These are phyloP conservation scores for Trametes cubensis DNA, from an alignment of 768 basidiomycete species.

Conservation along the genomic window DNA sequence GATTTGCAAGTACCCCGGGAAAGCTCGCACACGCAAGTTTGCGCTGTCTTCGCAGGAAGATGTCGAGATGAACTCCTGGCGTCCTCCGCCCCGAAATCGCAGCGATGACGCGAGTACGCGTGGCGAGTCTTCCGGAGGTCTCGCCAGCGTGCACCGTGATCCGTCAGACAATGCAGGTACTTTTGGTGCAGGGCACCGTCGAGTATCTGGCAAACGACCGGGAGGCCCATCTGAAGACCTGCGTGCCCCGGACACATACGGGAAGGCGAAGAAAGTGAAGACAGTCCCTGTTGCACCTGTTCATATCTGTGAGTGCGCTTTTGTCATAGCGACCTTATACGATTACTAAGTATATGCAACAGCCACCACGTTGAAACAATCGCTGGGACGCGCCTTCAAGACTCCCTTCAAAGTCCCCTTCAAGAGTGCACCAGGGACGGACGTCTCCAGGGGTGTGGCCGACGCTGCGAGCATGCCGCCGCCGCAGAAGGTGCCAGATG, in stretches of 20 bases:
- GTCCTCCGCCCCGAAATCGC: background rate
- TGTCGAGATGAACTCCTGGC: conserved; percentile 30
- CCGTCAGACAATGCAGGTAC: background rate
- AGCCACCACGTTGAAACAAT: conserved; percentile 21
- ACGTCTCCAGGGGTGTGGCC: background rate
- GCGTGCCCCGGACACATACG: background rate
- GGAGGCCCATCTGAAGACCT: conserved; percentile 22
- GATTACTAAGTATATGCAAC: background rate
- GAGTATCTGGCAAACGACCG: conserved; percentile 18
- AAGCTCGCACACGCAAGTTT: conserved; percentile 50
- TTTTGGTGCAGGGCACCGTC: background rate
- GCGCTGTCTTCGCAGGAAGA: conserved; percentile 51
- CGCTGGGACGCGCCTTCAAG: conserved; percentile 29
- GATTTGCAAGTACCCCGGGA: conserved; percentile 82
- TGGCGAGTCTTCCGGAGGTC: background rate
- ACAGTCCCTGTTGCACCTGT: conserved; percentile 6
- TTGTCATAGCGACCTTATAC: background rate
- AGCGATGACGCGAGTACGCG: background rate
- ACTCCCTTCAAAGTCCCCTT: conserved; percentile 38
- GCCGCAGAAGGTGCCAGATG: background rate
- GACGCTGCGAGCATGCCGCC: background rate
- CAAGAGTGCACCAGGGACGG: conserved; percentile 12
- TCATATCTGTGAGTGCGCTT: conserved; percentile 19
- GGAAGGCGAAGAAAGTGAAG: conserved; percentile 11
- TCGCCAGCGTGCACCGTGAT: background rate